Percentiles rank a stretch among this genome's conserved stretches.
These are phyloP conservation scores for Fragilariopsis cylindrus DNA, from an alignment of 108 stramenopile genomes.

Conservation along the genomic window DNA sequence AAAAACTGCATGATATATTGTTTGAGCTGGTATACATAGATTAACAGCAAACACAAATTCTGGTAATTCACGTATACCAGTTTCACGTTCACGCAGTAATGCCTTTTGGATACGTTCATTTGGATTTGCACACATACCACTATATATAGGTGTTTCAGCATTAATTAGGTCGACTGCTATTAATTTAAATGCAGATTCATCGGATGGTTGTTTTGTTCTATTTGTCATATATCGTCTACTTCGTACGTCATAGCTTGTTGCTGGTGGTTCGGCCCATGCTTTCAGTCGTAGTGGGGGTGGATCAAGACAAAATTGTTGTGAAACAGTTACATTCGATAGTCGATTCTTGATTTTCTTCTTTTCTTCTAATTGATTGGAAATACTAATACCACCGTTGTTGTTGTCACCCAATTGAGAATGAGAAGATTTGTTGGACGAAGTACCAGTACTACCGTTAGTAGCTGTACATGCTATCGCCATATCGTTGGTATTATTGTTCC, in stretches of 20 bases:
- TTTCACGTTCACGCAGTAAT: constrained; percentile 43
- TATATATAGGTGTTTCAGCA: constrained; percentile 51
- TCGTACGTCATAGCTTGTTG: constrained; percentile 78
- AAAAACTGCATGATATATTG: constrained; percentile 63
- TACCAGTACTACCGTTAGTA: too few relatives aligned
- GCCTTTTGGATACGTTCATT: constrained; percentile 83
- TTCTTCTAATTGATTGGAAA: too few relatives aligned
- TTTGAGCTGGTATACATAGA: constrained; percentile 64
- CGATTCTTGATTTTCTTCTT: too few relatives aligned
- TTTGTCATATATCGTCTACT: constrained; percentile 69
- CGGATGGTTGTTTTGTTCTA: constrained; percentile 70
- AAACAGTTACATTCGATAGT: background rate
- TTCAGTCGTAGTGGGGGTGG: constrained; percentile 42
- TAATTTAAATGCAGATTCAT: constrained; percentile 69
- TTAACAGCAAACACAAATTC: constrained; percentile 79
- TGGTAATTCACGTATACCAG: constrained; percentile 53
- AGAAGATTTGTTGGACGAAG: constrained; percentile 58
- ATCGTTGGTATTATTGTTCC: too few relatives aligned
- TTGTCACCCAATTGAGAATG: constrained; percentile 44
- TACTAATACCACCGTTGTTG: background rate
- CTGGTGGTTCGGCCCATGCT: constrained; percentile 80
- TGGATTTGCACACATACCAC: constrained; percentile 83
- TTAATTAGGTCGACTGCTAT: constrained; percentile 84
- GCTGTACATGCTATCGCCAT: too few relatives aligned
- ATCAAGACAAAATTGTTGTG: background rate